A percentile compares a stretch with the other conserved stretches of the same genome.
Conservation (phyloP, 805 yeast species). For the Jamesozyma piceae region DNA sequence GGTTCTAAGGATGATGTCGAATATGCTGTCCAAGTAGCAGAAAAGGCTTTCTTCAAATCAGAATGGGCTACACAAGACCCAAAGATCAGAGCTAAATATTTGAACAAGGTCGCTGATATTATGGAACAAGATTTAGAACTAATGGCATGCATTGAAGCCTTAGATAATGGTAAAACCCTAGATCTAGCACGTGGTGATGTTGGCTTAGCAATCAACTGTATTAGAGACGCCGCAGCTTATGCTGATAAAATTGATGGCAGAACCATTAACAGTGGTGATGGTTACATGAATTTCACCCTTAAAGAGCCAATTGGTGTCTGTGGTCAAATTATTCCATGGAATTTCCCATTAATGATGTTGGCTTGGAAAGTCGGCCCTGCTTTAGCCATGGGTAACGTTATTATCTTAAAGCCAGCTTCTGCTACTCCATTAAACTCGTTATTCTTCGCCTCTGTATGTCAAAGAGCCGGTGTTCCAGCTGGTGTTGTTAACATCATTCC, state of each 20-base stretch:
- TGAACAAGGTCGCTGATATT: constrained; percentile 58
- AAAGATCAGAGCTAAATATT: constrained; percentile 40
- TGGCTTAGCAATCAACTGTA: constrained; percentile 50
- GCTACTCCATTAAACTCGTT: constrained; percentile 69
- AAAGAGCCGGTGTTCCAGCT: constrained; percentile 63
- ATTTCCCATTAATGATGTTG: constrained; percentile 72
- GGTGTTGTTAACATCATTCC: constrained; percentile 70
- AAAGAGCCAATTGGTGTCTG: constrained; percentile 75
- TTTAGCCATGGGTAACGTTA: constrained; percentile 65
- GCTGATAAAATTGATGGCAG: constrained; percentile 63
- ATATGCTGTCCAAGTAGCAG: constrained; percentile 59
- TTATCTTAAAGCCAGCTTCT: constrained; percentile 66
- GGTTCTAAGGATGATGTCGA: constrained; percentile 59
- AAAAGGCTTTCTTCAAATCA: constrained; percentile 44
- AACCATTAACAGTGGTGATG: constrained; percentile 51
- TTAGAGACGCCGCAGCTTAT: constrained; percentile 66
- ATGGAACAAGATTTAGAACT: constrained; percentile 55
- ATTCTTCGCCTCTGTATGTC: constrained; percentile 49
- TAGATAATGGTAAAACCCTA: constrained; percentile 72
- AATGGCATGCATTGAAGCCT: constrained; percentile 58
- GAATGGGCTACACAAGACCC: constrained; percentile 58
- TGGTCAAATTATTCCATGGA: constrained; percentile 82
- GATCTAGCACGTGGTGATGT: constrained; percentile 60
- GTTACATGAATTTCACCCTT: constrained; percentile 56
- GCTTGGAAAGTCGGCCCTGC: constrained; percentile 78